Percentiles rank a stretch among this genome's conserved stretches.
Conservation (phyloP, 148 eudicot species). For the Persicaria tinctoria region DNA sequence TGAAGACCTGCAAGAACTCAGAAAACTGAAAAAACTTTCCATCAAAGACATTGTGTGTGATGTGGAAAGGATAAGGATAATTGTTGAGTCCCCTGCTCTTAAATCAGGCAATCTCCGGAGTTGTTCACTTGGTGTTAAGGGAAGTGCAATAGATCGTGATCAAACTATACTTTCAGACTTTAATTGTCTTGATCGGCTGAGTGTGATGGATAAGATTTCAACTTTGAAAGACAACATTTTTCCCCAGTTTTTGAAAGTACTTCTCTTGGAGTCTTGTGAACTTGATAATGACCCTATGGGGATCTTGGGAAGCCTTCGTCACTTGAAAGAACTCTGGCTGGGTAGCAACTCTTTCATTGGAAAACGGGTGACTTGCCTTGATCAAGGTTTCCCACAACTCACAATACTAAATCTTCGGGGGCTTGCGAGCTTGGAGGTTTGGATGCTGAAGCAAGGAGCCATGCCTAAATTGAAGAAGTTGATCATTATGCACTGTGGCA, state of each 20-base stretch:
- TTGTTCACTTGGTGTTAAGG: constrained; percentile 3
- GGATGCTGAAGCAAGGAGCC: background rate
- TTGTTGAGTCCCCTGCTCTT: background rate
- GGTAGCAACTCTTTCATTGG: background rate
- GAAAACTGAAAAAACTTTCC: constrained; percentile 22
- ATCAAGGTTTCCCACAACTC: constrained; percentile 1
- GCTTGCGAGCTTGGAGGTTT: background rate
- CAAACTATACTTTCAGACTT: constrained; percentile 17
- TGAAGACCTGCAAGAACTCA: constrained; percentile 24
- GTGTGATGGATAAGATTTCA: constrained; percentile 18
- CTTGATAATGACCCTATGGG: background rate
- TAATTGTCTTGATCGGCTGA: constrained; percentile 22
- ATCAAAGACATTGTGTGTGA: constrained; percentile 14
- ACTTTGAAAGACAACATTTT: background rate
- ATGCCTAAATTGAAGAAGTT: background rate
- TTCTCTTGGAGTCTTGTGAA: background rate
- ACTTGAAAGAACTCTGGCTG: background rate
- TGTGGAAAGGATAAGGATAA: constrained; percentile 17
- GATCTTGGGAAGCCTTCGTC: background rate
- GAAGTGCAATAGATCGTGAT: constrained; percentile 14
- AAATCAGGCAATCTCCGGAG: constrained; percentile 11
- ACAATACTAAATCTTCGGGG: background rate
- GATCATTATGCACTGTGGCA: background rate
- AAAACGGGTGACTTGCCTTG: background rate
- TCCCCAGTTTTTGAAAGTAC: background rate